These are phyloP conservation scores for Noccaea bulbosa DNA, from an alignment of 345 rosid genomes.

Conservation along the genomic window DNA sequence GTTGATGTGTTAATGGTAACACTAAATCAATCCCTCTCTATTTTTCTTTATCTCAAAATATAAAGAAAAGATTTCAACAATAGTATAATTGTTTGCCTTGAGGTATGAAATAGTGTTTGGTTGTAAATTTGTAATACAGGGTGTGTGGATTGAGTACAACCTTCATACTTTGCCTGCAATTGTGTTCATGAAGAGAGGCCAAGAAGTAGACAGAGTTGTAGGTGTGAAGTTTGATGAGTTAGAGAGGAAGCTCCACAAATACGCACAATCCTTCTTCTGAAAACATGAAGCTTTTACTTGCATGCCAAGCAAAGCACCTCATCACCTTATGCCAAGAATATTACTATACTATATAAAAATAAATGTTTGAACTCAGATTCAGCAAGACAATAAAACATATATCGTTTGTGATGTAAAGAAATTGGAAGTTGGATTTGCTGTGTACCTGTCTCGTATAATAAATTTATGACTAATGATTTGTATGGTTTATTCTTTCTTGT, in stretches of 20 bases:
- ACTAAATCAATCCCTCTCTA: background rate
- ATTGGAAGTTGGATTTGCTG: background rate
- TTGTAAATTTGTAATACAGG: conserved; percentile 41
- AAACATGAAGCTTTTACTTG: conserved; percentile 13
- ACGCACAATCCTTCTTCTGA: conserved; percentile 35
- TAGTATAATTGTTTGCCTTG: background rate
- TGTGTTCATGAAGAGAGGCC: conserved; percentile 65
- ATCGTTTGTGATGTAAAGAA: conserved; percentile 5
- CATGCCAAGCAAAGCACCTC: conserved; percentile 17
- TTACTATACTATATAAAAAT: background rate
- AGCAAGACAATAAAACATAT: conserved; percentile 3
- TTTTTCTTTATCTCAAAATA: background rate
- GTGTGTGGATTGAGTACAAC: conserved; percentile 48
- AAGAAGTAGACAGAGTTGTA: conserved; percentile 57
- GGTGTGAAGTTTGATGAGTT: conserved; percentile 64
- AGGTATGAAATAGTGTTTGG: conserved; percentile 19
- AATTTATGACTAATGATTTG: background rate
- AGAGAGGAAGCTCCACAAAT: conserved; percentile 61
- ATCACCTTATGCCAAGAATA: conserved; percentile 25
- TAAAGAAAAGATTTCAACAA: background rate
- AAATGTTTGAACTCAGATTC: conserved; percentile 1
- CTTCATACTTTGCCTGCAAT: conserved; percentile 61
- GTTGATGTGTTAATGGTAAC: conserved; percentile 65
- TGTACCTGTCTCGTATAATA: conserved; percentile 11
- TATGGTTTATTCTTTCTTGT: background rate